These are phyloP conservation scores for Microbotryum intermedium DNA, from an alignment of 1,284 basidiomycete genomes.

Conservation along the genomic window DNA sequence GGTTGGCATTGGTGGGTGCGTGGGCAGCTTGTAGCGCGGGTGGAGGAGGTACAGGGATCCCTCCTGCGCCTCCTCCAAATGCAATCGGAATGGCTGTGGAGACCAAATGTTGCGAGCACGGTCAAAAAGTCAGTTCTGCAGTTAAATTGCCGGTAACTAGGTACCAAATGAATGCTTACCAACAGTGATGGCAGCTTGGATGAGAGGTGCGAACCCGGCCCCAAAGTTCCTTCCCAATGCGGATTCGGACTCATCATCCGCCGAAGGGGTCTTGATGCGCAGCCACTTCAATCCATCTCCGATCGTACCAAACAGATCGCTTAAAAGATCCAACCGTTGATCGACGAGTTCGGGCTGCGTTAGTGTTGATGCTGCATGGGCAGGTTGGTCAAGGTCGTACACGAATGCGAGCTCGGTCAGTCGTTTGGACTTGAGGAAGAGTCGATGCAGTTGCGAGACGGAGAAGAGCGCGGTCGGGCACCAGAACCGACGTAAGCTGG, in stretches of 20 bases:
- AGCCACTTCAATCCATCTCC: neutral
- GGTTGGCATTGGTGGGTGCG: neutral
- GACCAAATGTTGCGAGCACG: too few species aligned
- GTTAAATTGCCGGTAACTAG: too few species aligned
- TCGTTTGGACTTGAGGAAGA: neutral
- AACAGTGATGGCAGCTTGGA: too few species aligned
- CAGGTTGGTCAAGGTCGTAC: slow-evolving; percentile 7
- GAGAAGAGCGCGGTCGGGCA: neutral
- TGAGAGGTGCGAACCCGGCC: too few species aligned
- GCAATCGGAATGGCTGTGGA: too few species aligned
- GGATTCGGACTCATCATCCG: slow-evolving; percentile 1
- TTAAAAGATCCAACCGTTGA: too few species aligned
- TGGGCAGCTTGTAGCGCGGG: neutral
- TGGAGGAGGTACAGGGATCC: neutral
- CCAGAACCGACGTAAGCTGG: slow-evolving; percentile 10
- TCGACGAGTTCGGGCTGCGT: too few species aligned
- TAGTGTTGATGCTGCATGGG: too few species aligned
- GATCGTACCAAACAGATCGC: neutral
- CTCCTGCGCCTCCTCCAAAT: neutral
- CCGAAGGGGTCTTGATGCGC: neutral
- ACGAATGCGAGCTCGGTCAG: slow-evolving; percentile 12
- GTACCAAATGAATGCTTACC: too few species aligned
- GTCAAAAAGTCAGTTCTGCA: too few species aligned
- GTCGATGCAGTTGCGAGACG: neutral
- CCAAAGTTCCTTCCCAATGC: neutral